Conservation (phyloP, 352 stramenopile species). For the Globisporangium middletonii region DNA sequence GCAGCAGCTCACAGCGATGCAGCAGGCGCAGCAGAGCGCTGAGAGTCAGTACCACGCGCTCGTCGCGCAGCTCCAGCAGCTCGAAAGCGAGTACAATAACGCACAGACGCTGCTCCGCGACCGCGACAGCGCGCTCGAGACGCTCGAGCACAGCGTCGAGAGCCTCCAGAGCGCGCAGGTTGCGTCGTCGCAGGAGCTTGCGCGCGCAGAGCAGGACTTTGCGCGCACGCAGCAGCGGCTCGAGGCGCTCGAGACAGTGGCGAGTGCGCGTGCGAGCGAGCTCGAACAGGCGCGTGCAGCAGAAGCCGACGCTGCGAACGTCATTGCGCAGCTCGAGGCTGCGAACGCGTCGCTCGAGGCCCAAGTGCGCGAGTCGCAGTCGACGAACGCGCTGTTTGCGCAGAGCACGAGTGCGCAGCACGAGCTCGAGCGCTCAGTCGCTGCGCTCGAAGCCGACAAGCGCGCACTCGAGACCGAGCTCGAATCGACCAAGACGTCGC, state of each 20-base stretch:
- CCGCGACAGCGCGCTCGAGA: conserved; percentile 21
- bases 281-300: conserved; percentile 14
- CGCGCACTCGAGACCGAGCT: conserved; percentile 31
- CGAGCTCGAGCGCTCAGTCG: conserved; percentile 8
- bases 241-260: no score
- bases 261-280: conserved; percentile 13
- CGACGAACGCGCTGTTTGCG: conserved; percentile 14
- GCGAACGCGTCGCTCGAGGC: conserved; percentile 20
- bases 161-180: conserved; percentile 5
- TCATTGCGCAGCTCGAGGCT: conserved; percentile 15
- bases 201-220: no score
- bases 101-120: conserved; percentile 9
- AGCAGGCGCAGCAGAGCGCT: conserved; percentile 1
- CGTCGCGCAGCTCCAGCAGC: conserved; percentile 9
- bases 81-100: conserved; percentile 6
- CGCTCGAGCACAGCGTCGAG: conserved; percentile 15
- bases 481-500: conserved; percentile 21
- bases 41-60: conserved; percentile 29
- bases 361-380: conserved; percentile 28
- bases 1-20: conserved; percentile 6
- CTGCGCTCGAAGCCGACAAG: conserved; percentile 11
- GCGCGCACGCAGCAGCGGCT: no score
- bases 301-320: background rate
- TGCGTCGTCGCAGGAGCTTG: conserved; percentile 1
- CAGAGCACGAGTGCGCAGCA: conserved; percentile 9